phyloP scores from a whole-genome alignment of 2,329 filamentous ascomycete species.

The Endothia cerciana region DNA sequence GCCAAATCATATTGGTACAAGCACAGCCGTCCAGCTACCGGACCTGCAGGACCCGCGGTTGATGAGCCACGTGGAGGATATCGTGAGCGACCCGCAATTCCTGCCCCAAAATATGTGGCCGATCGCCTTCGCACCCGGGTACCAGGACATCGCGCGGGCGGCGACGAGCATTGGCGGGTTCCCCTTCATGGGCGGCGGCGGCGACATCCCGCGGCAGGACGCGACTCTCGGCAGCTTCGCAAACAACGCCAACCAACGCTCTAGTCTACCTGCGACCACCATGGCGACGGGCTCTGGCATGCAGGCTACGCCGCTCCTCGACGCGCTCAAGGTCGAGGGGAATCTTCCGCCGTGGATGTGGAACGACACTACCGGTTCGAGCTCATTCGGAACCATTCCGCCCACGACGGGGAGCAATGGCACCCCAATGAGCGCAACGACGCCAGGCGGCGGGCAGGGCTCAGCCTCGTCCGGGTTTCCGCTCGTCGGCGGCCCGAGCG shows the following conservation, averaged over 20 bases:
- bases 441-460: background rate
- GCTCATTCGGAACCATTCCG: slow-evolving; percentile 7
- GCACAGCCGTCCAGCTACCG: slow-evolving; percentile 25
- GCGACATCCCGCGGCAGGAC: slow-evolving; percentile 32
- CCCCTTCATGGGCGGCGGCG: slow-evolving; percentile 23
- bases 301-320: slow-evolving; percentile 31
- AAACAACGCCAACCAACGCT: slow-evolving; percentile 8
- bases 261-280: slow-evolving; percentile 7
- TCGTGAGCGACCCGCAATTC: slow-evolving; percentile 44
- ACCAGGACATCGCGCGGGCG: slow-evolving; percentile 26
- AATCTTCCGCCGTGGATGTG: slow-evolving; percentile 61
- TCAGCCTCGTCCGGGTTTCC: slow-evolving; percentile 25
- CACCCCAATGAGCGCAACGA: slow-evolving; percentile 14
- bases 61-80: slow-evolving; percentile 41
- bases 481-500: slow-evolving; percentile 15
- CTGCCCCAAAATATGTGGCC: slow-evolving; percentile 42
- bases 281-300: slow-evolving; percentile 16
- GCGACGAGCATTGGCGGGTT: slow-evolving; percentile 14
- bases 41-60: slow-evolving; percentile 18
- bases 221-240: slow-evolving; percentile 25
- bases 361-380: slow-evolving; percentile 40
- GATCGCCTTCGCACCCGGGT: slow-evolving; percentile 29
- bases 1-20: slow-evolving; percentile 12
- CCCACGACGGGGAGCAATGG: slow-evolving; percentile 2
- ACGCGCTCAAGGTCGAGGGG: slow-evolving; percentile 49